A percentile compares a stretch with the other conserved stretches of the same genome.
Conservation (phyloP, 192 early-diverging fungal genomes). For the Allomyces arbusculus region DNA sequence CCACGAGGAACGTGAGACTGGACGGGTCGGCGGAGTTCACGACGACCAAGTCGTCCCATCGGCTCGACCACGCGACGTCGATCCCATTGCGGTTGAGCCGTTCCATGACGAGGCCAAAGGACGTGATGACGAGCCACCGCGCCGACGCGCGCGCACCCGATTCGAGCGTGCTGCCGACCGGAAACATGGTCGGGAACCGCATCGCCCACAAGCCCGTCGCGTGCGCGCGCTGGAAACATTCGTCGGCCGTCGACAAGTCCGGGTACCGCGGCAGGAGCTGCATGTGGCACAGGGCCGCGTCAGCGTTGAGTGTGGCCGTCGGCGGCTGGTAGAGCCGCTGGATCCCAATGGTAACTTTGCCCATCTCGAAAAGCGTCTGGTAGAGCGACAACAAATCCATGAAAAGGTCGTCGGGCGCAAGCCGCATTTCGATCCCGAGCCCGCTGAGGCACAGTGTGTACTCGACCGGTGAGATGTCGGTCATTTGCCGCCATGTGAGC, state of each 20-base stretch:
- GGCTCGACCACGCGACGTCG: not conserved
- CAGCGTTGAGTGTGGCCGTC: not conserved
- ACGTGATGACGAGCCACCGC: not conserved
- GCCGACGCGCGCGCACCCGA: not conserved
- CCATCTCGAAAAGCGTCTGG: not conserved
- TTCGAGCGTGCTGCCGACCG: not conserved
- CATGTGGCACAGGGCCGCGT: not conserved
- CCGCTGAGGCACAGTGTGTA: not conserved
- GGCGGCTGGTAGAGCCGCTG: not conserved
- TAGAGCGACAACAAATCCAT: not conserved
- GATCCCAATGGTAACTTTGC: not conserved
- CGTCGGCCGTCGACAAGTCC: not conserved
- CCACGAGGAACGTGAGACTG: not conserved
- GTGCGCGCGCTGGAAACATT: not conserved
- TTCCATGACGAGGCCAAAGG: not conserved
- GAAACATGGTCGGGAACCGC: not conserved
- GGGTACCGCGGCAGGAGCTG: not conserved
- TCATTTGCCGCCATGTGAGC: not conserved
- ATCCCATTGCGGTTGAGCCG: not conserved
- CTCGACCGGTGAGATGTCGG: not conserved
- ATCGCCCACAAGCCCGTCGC: not conserved
- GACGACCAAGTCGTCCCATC: not conserved
- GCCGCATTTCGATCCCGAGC: not conserved
- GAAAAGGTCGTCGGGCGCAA: not conserved
- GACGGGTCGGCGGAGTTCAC: not conserved